Evolutionary conservation across 257 asterid genomes (phyloP).

Genomic region (Ilex aquifolium): DNA sequence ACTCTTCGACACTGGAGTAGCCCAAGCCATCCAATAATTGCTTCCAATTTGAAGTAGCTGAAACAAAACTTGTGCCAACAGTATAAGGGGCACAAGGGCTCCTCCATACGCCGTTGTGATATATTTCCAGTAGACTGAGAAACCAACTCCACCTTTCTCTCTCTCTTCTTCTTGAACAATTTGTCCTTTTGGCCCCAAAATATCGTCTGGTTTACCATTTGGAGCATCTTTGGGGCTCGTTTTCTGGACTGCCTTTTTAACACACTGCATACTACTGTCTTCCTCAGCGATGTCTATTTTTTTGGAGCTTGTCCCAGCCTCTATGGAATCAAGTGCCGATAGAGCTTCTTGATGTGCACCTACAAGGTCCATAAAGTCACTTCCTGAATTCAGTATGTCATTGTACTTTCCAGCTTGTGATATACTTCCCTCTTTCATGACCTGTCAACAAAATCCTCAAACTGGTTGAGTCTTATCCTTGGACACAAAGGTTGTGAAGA

Average conservation of each 20-base stretch:
- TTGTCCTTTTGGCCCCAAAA: neutral
- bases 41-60: neutral
- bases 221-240: neutral
- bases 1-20: neutral
- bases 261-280: neutral
- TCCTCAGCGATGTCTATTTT: neutral
- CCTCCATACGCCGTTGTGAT: neutral
- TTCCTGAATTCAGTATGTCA: neutral
- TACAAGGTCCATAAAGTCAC: constrained; percentile 1
- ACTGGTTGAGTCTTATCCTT: too few species aligned
- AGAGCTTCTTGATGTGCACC: constrained; percentile 1
- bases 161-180: constrained; percentile 3
- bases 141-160: constrained; percentile 2
- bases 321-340: neutral
- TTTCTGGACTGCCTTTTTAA: neutral
- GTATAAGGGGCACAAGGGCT: neutral
- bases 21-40: constrained; percentile 5
- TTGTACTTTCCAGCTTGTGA: constrained; percentile 2
- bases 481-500: too few species aligned
- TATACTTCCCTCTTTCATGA: neutral
- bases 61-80: neutral
- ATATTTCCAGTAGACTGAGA: constrained; percentile 5
- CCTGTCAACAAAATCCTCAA: too few species aligned
- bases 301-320: neutral
- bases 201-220: neutral